Conservation (phyloP, 73 alveolate genomes). For the Blepharisma stoltei region DNA sequence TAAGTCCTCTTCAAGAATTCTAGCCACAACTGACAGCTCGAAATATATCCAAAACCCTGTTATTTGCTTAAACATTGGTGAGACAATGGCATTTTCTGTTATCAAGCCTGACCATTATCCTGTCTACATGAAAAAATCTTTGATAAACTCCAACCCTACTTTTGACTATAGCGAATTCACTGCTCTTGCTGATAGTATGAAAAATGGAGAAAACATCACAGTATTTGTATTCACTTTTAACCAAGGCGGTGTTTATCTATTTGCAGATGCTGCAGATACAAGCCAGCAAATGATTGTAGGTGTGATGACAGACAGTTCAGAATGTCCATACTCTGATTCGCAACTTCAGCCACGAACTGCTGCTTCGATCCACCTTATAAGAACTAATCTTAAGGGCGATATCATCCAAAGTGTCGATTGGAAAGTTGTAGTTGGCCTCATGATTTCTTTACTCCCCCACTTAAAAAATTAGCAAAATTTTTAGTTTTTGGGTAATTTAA, state of each 20-base stretch:
- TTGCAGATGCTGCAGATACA: slow-evolving; percentile 40
- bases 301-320: slow-evolving; percentile 43
- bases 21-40: neutral
- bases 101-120: slow-evolving; percentile 47
- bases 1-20: neutral
- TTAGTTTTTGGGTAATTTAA: too few relatives aligned
- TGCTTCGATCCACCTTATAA: neutral
- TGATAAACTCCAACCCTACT: slow-evolving; percentile 49
- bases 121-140: slow-evolving; percentile 44
- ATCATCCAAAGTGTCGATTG: slow-evolving; percentile 14
- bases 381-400: neutral
- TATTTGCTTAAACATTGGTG: slow-evolving; percentile 47
- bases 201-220: neutral
- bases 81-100: slow-evolving; percentile 43
- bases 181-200: neutral
- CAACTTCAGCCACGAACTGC: slow-evolving; percentile 6
- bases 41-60: slow-evolving; percentile 51
- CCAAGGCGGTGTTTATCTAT: slow-evolving; percentile 55
- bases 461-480: too few relatives aligned
- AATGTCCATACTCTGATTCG: slow-evolving; percentile 36
- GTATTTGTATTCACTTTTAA: slow-evolving; percentile 54
- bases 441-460: too few relatives aligned
- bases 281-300: slow-evolving; percentile 40
- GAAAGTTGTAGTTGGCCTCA: slow-evolving; percentile 19
- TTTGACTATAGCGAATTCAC: slow-evolving; percentile 58